Percentiles rank a stretch among this genome's conserved stretches.
These are phyloP conservation scores for Agaricus subrufescens DNA, from an alignment of 768 basidiomycete genomes.

Conservation along the genomic window DNA sequence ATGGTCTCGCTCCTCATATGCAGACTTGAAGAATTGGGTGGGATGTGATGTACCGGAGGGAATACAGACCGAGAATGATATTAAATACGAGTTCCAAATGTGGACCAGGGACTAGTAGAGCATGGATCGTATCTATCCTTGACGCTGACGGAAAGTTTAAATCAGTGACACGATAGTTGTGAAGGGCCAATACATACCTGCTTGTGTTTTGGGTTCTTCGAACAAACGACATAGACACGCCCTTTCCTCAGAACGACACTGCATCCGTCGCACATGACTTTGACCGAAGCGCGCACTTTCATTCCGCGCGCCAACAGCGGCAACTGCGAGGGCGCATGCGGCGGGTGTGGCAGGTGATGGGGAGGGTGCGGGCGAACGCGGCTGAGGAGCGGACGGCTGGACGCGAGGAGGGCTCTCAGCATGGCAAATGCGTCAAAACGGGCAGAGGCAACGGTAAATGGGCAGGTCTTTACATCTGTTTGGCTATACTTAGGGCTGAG, in stretches of 20 bases:
- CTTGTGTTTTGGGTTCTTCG: slow-evolving; percentile 95
- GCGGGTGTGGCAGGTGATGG: slow-evolving; percentile 15
- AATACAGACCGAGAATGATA: slow-evolving; percentile 74
- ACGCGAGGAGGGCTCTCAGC: slow-evolving; percentile 62
- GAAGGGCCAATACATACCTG: slow-evolving; percentile 54
- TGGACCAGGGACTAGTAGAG: slow-evolving; percentile 51
- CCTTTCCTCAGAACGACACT: slow-evolving; percentile 85
- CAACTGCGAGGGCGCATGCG: slow-evolving; percentile 19
- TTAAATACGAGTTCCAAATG: slow-evolving; percentile 93
- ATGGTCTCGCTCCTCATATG: slow-evolving; percentile 61
- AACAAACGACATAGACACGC: slow-evolving; percentile 87
- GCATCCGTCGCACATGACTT: slow-evolving; percentile 93
- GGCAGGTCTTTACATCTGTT: too few relatives aligned
- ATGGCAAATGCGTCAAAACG: slow-evolving; percentile 26
- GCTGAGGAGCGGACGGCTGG: slow-evolving; percentile 56
- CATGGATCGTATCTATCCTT: slow-evolving; percentile 40
- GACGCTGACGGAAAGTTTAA: slow-evolving; percentile 42
- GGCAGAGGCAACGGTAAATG: not conserved
- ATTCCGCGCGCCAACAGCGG: slow-evolving; percentile 63
- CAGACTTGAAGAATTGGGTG: slow-evolving; percentile 69
- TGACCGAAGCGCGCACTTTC: slow-evolving; percentile 96
- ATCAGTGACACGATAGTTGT: not conserved
- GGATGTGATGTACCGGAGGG: slow-evolving; percentile 77
- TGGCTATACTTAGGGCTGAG: too few relatives aligned
- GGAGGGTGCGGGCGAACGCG: slow-evolving; percentile 33